A percentile compares a stretch with the other conserved stretches of the same genome.
phyloP scores from a whole-genome alignment of 169 alveolate genomes.

The Eimeria praecox region DNA sequence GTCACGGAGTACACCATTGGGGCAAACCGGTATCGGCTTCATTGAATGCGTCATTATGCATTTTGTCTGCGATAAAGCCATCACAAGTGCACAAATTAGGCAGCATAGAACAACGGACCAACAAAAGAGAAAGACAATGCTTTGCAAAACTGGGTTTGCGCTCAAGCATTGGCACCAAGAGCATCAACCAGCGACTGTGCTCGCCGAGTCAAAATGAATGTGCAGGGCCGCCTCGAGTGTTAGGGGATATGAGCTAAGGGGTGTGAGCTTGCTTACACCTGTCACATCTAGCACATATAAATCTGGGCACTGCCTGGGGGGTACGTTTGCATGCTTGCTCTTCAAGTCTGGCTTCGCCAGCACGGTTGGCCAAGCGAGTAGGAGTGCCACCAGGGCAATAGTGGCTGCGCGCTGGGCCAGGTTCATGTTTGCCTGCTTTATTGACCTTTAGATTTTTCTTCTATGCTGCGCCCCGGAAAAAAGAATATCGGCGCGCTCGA shows the following conservation, averaged over 20 bases:
- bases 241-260: not conserved
- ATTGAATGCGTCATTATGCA: conserved; percentile 51
- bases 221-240: not conserved
- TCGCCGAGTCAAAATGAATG: not conserved
- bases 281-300: conserved; percentile 51
- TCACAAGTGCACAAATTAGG: not conserved
- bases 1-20: conserved; percentile 55
- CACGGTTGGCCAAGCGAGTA: not conserved
- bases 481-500: not conserved
- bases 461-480: not conserved
- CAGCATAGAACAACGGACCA: not conserved
- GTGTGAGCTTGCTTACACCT: conserved; percentile 15
- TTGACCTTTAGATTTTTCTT: not conserved
- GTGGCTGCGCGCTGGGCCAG: not conserved
- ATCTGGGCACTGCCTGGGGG: conserved; percentile 29
- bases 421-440: not conserved
- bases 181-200: not conserved
- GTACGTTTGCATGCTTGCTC: not conserved
- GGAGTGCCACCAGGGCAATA: conserved; percentile 48
- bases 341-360: conserved; percentile 17
- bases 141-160: not conserved
- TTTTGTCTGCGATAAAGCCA: not conserved
- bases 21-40: conserved; percentile 36
- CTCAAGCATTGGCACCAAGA: not conserved
- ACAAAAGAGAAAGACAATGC: not conserved